Conservation (phyloP, 2,329 filamentous ascomycete genomes). For the Neobulgaria alba region DNA sequence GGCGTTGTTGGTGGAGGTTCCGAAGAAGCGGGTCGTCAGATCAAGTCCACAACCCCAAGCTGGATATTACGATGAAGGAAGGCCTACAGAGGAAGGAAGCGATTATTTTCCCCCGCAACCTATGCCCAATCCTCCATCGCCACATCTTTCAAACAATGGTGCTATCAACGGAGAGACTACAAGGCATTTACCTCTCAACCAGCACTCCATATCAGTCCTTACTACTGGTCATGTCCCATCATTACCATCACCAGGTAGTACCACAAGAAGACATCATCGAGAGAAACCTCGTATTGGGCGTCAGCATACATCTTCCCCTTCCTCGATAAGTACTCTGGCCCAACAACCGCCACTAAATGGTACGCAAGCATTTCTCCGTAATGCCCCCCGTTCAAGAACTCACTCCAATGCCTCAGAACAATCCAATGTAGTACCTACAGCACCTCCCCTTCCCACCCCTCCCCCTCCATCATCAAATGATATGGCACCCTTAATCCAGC, state of each 20-base stretch:
- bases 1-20: conserved; percentile 83
- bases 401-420: conserved; percentile 49
- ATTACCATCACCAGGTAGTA: conserved; percentile 40
- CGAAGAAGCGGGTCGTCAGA: conserved; percentile 65
- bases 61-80: conserved; percentile 49
- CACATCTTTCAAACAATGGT: conserved; percentile 24
- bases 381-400: conserved; percentile 45
- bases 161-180: conserved; percentile 21
- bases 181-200: conserved; percentile 24
- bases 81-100: conserved; percentile 58
- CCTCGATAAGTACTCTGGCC: conserved; percentile 40
- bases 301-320: conserved; percentile 76
- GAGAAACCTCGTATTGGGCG: conserved; percentile 54
- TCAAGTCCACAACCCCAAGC: conserved; percentile 57
- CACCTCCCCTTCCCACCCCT: conserved; percentile 43
- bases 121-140: conserved; percentile 26
- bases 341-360: conserved; percentile 18
- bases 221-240: conserved; percentile 22
- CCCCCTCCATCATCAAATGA: conserved; percentile 45
- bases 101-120: conserved; percentile 79
- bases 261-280: conserved; percentile 47
- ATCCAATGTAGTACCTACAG: conserved; percentile 33
- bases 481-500: conserved; percentile 33
- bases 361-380: conserved; percentile 29
- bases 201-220: conserved; percentile 69